Evolutionary conservation across 306 rosid genomes (phyloP), one percentile per base, ranked within the genome.

Genomic region (Carpinus fangiana): DNA sequence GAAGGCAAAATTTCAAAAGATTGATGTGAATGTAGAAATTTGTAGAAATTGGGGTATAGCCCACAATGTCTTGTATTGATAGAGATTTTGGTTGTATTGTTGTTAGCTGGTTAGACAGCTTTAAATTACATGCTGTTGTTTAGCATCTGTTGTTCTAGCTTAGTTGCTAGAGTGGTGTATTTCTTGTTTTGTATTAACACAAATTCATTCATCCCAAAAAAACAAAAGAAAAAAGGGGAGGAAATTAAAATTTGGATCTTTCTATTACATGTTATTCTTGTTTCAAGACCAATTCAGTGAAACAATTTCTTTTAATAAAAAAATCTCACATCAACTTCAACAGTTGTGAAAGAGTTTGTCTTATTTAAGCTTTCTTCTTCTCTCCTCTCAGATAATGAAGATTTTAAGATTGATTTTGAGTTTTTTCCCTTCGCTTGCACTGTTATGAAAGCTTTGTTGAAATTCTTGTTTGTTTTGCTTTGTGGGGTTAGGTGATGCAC

Each of bases 401-500:
- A 70, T 46, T 66, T 71, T 52, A 66, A 77, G n/a, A 47, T 5
- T 50, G 60, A 12, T 7, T 13, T 70, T 59, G 5, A 16, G n/a
- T 34, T 38, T 21, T 21, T 72, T 46, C 31, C 67, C 52, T 55
- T 2, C 57, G 53, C 72, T 69, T 57, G 64, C 71, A 43, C 9
- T 14, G 14, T 14, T 31, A n/a, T 45, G 59, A 28, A 77, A 28
- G 78, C 53, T 51, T 34, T 23, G 18, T 34, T 14, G 38, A 23
- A 74, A 50, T 56, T 72, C 74, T 76, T 5, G 17, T 76, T 57
- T 55, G 69, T 52, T 38, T 66, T 65, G 46, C 79, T 43, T 78
- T 86, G 81, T 76, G 80, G 16, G 84, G 36, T 47, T 76, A 93
- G 99, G 93, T 68, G 97, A 88, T 76, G 81, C 80, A 4, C 80